A percentile compares a stretch with the other conserved stretches of the same genome.
These are phyloP conservation scores for Cytospora paraplurivora DNA, from an alignment of 2,329 filamentous ascomycete genomes.

Conservation along the genomic window DNA sequence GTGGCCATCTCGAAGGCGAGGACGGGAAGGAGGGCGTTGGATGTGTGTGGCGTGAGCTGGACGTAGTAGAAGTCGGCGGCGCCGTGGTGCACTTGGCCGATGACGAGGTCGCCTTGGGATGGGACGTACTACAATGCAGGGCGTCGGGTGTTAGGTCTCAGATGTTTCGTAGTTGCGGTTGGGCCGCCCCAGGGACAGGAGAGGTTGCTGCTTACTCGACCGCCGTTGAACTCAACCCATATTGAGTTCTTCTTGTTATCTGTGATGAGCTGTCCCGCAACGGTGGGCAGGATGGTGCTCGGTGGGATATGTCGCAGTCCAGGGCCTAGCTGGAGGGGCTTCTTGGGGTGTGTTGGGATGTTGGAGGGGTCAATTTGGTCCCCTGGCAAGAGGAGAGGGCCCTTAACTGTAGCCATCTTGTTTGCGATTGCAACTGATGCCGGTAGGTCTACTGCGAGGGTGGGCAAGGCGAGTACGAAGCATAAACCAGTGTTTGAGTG, in stretches of 20 bases:
- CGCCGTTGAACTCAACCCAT: constrained; percentile 72
- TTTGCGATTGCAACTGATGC: constrained; percentile 36
- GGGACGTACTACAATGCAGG: constrained; percentile 68
- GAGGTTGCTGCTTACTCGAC: constrained; percentile 57
- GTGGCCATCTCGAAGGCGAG: constrained; percentile 91
- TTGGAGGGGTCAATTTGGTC: constrained; percentile 68
- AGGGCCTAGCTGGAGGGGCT: constrained; percentile 78
- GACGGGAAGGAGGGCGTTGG: constrained; percentile 73
- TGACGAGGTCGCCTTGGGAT: constrained; percentile 78
- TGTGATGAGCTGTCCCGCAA: constrained; percentile 67
- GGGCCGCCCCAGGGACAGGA: not conserved
- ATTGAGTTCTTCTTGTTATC: constrained; percentile 75
- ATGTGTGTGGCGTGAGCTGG: constrained; percentile 67
- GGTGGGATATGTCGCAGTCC: constrained; percentile 81
- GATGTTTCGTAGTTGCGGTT: not conserved
- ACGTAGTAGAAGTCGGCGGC: constrained; percentile 79
- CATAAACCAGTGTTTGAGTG: too few relatives aligned
- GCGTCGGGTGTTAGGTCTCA: constrained; percentile 21
- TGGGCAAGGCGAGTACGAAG: not conserved
- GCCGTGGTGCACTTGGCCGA: constrained; percentile 80
- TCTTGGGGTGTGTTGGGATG: constrained; percentile 68
- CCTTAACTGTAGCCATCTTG: constrained; percentile 49
- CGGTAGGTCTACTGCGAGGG: not conserved
- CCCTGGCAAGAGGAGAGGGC: constrained; percentile 77
- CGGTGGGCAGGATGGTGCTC: constrained; percentile 68